Evolutionary conservation across 2,329 filamentous ascomycete genomes (phyloP).

Genomic region (Pseudonectria foliicola): DNA sequence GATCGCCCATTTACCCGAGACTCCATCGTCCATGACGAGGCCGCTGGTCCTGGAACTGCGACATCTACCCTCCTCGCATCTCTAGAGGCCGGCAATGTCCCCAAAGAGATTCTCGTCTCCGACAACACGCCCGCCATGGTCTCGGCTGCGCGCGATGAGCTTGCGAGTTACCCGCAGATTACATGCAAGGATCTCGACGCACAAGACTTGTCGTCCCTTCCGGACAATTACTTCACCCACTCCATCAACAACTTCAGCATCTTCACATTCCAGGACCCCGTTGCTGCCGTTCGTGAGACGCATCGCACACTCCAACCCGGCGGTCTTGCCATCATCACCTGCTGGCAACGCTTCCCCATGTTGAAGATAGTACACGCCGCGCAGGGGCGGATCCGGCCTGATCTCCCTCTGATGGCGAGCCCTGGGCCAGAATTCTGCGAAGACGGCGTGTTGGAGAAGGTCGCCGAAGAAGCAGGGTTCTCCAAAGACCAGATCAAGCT

Average conservation of each 20-base stretch:
- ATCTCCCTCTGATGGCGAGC: conserved; percentile 18
- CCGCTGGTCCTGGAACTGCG: conserved; percentile 26
- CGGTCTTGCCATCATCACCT: conserved; percentile 20
- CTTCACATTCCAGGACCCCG: conserved; percentile 19
- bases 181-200: conserved; percentile 13
- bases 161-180: conserved; percentile 3
- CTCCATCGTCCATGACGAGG: conserved; percentile 26
- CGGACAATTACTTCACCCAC: conserved; percentile 17
- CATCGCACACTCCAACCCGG: conserved; percentile 22
- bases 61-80: conserved; percentile 17
- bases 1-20: conserved; percentile 12
- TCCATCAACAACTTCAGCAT: conserved; percentile 25
- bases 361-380: conserved; percentile 22
- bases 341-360: conserved; percentile 19
- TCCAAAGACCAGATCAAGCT: conserved; percentile 6
- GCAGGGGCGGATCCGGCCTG: conserved; percentile 20
- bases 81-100: not conserved
- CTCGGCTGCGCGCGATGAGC: conserved; percentile 9
- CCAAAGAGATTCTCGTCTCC: conserved; percentile 9
- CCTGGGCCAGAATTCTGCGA: conserved; percentile 20
- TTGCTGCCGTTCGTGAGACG: conserved; percentile 20
- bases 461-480: conserved; percentile 18
- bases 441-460: conserved; percentile 15
- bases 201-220: conserved; percentile 12
- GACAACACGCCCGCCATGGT: conserved; percentile 16